Conservation (phyloP, 2,329 filamentous ascomycete genomes). For the Monosporascus sp. region DNA sequence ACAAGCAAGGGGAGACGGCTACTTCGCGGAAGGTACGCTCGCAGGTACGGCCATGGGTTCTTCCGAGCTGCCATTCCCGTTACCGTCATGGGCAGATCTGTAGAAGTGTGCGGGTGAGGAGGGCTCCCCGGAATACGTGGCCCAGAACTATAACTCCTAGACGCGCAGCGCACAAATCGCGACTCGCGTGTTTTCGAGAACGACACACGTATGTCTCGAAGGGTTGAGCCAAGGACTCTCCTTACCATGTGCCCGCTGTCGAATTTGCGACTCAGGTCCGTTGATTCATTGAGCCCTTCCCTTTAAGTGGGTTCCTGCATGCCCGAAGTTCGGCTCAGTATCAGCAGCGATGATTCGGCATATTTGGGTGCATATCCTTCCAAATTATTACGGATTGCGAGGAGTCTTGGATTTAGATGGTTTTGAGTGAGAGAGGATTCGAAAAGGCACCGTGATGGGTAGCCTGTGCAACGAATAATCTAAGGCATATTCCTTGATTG, state of each 20-base stretch:
- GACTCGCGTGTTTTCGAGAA: slow-evolving; percentile 63
- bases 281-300: slow-evolving; percentile 48
- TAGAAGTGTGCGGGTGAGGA: slow-evolving; percentile 76
- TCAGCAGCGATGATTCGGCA: slow-evolving; percentile 71
- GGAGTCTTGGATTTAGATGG: slow-evolving; percentile 60
- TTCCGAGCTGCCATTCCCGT: slow-evolving; percentile 53
- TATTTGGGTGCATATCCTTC: slow-evolving; percentile 72
- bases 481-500: slow-evolving; percentile 52
- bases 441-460: slow-evolving; percentile 55
- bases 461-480: slow-evolving; percentile 64
- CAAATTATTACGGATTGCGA: slow-evolving; percentile 73
- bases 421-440: slow-evolving; percentile 63
- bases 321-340: slow-evolving; percentile 59
- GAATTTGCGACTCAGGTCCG: slow-evolving; percentile 61
- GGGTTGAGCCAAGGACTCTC: slow-evolving; percentile 53
- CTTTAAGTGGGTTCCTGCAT: slow-evolving; percentile 59
- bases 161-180: slow-evolving; percentile 67
- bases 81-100: slow-evolving; percentile 56
- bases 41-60: slow-evolving; percentile 64
- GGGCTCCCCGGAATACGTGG: slow-evolving; percentile 62
- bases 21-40: slow-evolving; percentile 48
- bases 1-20: slow-evolving; percentile 34
- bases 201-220: slow-evolving; percentile 48
- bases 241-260: slow-evolving; percentile 70
- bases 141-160: slow-evolving; percentile 57